Evolutionary conservation across 352 stramenopile species (phyloP), one percentile per base, ranked within the genome.

Genomic region (Thalassiosira mediterranea): DNA sequence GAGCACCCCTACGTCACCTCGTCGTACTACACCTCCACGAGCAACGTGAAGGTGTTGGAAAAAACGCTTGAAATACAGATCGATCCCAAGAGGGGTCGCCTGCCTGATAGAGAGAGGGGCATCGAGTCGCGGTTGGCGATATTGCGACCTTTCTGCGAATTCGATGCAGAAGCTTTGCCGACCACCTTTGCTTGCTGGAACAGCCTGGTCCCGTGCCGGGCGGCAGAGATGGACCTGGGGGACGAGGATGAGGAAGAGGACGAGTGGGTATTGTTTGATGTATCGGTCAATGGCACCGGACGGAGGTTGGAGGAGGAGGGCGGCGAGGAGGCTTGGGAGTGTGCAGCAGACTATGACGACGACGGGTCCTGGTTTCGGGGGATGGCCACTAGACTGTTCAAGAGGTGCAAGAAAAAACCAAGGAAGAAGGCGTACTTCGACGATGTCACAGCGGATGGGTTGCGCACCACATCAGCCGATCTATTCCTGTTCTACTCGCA

Each of bases 401-500:
- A n/a, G n/a, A n/a, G n/a, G n/a, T n/a, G n/a, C n/a, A n/a, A n/a
- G n/a, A 11, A 62, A 38, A 32, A 79, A 76, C 40, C 42, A 23
- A 8, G 69, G 38, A 4, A 64, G 44, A 15, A 59, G 62, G 46
- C 31, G 5, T 42, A 52, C 15, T 76, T 76, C 44, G 66, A 76
- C 40, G n/a, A 52, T 3, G 66, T 76, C 26, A 54, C 53, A 21
- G 75, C 66, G 34, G 58, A 74, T 21, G 63, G 62, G 13, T 75
- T 86, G 67, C 72, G 77, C 51, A 54, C 66, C 13, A 60, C 66
- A 8, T 70, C 69, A 15, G 72, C 77, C 1, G 79, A 90, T 51
- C 65, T 90, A 4, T 87, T 88, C 49, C 71, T 90, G 42, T 83
- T 88, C 62, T 90, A 88, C 53, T 83, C 68, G 2, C 79, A 86